Percentiles rank a stretch among this genome's conserved stretches.
Evolutionary conservation across 1,139 yeast genomes (phyloP).

Genomic region (Pichia sp.): DNA sequence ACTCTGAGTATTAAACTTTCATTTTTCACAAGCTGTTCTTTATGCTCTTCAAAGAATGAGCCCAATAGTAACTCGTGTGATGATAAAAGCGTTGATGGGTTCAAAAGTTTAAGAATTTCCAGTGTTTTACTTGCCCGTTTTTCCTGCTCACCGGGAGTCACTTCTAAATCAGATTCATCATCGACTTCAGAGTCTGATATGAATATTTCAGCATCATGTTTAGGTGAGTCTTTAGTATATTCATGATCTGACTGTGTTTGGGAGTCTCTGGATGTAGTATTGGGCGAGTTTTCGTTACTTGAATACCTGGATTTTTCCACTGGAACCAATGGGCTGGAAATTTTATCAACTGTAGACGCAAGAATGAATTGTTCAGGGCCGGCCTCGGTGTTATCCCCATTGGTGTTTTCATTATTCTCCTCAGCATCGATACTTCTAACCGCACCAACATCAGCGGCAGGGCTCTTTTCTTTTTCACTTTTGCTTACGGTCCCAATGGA

Average conservation of each 20-base stretch:
- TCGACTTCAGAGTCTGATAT: neutral
- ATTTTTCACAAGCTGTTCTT: constrained; percentile 3
- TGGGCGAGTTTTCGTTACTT: too few species aligned
- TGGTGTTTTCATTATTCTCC: neutral
- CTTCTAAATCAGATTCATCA: neutral
- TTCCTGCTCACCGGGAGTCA: too few species aligned
- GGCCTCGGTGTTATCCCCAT: too few species aligned
- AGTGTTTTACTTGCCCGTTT: constrained; percentile 4
- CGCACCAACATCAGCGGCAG: neutral
- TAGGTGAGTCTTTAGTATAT: too few species aligned
- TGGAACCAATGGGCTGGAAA: too few species aligned
- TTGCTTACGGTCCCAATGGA: neutral
- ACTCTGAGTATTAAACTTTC: constrained; percentile 19
- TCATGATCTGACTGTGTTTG: too few species aligned
- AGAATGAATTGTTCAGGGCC: too few species aligned
- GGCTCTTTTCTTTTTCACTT: neutral
- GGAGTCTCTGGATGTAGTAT: too few species aligned
- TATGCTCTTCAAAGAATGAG: constrained; percentile 16
- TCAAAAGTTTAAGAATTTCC: constrained; percentile 14
- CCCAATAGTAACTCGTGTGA: constrained; percentile 14
- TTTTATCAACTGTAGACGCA: too few species aligned
- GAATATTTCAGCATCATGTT: too few species aligned
- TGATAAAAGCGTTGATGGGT: constrained; percentile 18
- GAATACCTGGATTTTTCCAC: too few species aligned
- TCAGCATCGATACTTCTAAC: neutral